Evolutionary conservation across 2,329 filamentous ascomycete genomes (phyloP).

Genomic region (Sodiomyces alkalinus): DNA sequence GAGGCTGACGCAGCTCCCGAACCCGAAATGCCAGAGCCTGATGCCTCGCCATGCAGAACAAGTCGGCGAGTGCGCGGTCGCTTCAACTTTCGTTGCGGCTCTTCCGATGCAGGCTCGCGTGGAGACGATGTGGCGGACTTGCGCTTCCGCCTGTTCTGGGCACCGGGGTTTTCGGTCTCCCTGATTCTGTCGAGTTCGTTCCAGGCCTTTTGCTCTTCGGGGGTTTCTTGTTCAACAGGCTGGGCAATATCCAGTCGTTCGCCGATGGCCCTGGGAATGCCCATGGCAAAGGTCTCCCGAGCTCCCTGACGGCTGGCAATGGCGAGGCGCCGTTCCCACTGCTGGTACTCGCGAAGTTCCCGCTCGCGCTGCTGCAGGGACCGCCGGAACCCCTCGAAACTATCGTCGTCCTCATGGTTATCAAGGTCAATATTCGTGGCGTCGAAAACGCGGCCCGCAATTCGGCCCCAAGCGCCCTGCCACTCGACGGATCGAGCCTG

Average conservation of each 20-base stretch:
- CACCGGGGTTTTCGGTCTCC: conserved; percentile 43
- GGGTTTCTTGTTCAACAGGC: conserved; percentile 43
- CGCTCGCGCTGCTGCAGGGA: conserved; percentile 38
- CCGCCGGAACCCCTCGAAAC: conserved; percentile 34
- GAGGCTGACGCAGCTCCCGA: conserved; percentile 12
- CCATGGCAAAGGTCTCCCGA: conserved; percentile 53
- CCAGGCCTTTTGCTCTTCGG: conserved; percentile 77
- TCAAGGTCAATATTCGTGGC: conserved; percentile 64
- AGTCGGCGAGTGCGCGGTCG: conserved; percentile 66
- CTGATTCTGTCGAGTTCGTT: conserved; percentile 77
- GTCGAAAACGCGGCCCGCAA: conserved; percentile 47
- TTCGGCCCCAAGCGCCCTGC: conserved; percentile 70
- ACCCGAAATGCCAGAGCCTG: conserved; percentile 22
- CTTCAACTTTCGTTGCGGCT: conserved; percentile 74
- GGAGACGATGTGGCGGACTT: conserved; percentile 65
- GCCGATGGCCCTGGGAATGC: conserved; percentile 40
- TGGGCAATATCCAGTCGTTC: conserved; percentile 41
- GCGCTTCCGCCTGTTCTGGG: conserved; percentile 49
- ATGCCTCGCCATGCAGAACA: conserved; percentile 30
- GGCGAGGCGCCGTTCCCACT: conserved; percentile 72
- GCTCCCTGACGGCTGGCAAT: conserved; percentile 71
- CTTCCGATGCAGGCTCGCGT: conserved; percentile 41
- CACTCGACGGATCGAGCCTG: conserved; percentile 66
- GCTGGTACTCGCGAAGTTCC: conserved; percentile 42
- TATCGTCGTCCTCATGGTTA: conserved; percentile 66